Percentiles rank a stretch among this genome's conserved stretches.
These are phyloP conservation scores for Phytophthora ohioensis DNA, from an alignment of 352 stramenopile species.

Conservation along the genomic window DNA sequence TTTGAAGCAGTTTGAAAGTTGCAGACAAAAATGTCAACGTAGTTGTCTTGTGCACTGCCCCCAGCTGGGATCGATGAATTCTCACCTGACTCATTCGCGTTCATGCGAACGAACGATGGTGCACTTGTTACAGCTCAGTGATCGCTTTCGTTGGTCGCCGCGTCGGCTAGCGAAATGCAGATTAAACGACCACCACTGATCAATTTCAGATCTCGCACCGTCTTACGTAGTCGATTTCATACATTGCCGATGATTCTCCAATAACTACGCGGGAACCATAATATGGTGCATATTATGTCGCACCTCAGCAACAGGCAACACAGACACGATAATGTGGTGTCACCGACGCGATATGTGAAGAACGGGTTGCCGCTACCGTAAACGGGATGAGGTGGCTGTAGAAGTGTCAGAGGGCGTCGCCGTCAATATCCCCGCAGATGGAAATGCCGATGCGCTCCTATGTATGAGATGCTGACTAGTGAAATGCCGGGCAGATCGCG, in stretches of 20 bases:
- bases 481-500: constrained; percentile 17
- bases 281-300: not conserved
- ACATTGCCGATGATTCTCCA: not conserved
- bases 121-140: not conserved
- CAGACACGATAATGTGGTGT: not conserved
- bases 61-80: constrained; percentile 13
- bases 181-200: constrained; percentile 9
- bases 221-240: too few relatives aligned
- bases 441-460: constrained; percentile 21
- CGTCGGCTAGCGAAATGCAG: constrained; percentile 16
- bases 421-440: constrained; percentile 9
- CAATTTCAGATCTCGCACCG: not conserved
- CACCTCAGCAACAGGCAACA: not conserved
- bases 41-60: too few relatives aligned
- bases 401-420: not conserved
- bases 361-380: not conserved
- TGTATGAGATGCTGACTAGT: constrained; percentile 3
- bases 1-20: not conserved
- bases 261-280: not conserved
- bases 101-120: constrained; percentile 14
- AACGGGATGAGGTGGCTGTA: not conserved
- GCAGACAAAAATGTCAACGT: too few relatives aligned
- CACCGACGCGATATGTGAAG: constrained; percentile 12
- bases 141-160: constrained; percentile 10
- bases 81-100: constrained; percentile 21